phyloP scores from a whole-genome alignment of 192 early-diverging fungal genomes.

The Umbelopsis isabellina region DNA sequence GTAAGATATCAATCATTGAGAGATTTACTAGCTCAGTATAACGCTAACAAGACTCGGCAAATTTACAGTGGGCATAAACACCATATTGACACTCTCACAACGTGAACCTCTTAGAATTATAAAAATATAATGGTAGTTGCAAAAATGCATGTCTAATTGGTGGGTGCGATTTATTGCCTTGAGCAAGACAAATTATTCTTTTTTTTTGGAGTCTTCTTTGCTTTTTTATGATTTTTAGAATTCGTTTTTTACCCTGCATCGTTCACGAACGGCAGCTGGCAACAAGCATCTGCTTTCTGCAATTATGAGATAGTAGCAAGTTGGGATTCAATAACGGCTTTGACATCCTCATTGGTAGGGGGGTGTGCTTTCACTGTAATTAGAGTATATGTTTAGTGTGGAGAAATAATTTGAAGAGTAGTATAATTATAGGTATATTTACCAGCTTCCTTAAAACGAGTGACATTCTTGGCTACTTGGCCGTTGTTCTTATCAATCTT shows the following conservation, averaged over 20 bases:
- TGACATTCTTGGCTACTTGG: conserved; percentile 48
- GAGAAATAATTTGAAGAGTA: not conserved
- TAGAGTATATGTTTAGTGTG: not conserved
- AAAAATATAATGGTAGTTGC: not conserved
- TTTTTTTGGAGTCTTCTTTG: conserved; percentile 4
- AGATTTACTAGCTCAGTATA: too few relatives aligned
- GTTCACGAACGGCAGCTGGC: too few relatives aligned
- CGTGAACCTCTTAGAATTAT: not conserved
- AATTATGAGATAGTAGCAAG: conserved; percentile 7
- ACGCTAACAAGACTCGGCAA: not conserved
- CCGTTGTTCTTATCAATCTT: conserved; percentile 49
- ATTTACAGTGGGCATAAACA: conserved; percentile 5
- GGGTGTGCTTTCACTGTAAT: not conserved
- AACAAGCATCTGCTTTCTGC: not conserved
- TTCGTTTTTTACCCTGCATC: too few relatives aligned
- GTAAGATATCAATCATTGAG: conserved; percentile 12
- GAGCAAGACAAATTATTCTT: not conserved
- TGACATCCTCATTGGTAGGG: conserved; percentile 6
- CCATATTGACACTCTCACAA: not conserved
- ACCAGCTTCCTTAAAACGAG: conserved; percentile 49
- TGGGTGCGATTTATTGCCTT: conserved; percentile 4
- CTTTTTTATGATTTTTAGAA: not conserved
- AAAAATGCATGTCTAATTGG: conserved; percentile 16
- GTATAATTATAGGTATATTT: not conserved
- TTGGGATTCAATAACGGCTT: conserved; percentile 17